These are phyloP conservation scores for Ceratocystis cubensis DNA, from an alignment of 2,329 filamentous ascomycete species.

Conservation along the genomic window DNA sequence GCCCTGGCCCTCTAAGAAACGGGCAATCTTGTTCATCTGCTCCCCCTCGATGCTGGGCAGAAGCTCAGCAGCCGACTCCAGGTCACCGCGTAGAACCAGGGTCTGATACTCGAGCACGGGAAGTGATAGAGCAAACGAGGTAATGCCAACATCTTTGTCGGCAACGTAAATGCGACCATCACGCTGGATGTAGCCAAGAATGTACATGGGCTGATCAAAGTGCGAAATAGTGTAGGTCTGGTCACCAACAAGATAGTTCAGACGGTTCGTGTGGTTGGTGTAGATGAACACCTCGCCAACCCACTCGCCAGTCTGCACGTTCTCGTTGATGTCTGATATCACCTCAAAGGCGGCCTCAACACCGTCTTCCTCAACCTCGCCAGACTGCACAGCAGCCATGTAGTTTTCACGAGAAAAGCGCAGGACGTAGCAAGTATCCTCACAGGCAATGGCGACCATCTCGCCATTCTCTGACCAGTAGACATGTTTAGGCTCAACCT, in stretches of 20 bases:
- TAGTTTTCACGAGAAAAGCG: slow-evolving; percentile 86
- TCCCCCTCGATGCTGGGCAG: slow-evolving; percentile 75
- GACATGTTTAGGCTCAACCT: slow-evolving; percentile 61
- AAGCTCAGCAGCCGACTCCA: slow-evolving; percentile 80
- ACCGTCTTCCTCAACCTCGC: slow-evolving; percentile 75
- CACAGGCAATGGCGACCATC: slow-evolving; percentile 80
- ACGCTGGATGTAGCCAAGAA: slow-evolving; percentile 86
- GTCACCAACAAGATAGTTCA: slow-evolving; percentile 96
- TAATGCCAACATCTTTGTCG: slow-evolving; percentile 88
- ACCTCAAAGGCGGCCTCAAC: slow-evolving; percentile 95
- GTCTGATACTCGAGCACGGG: slow-evolving; percentile 96
- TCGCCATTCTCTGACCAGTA: slow-evolving; percentile 98
- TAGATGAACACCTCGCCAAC: slow-evolving; percentile 98
- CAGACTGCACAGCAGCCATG: slow-evolving; percentile 66
- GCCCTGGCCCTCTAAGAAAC: slow-evolving; percentile 92
- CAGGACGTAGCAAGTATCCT: slow-evolving; percentile 89
- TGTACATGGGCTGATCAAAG: slow-evolving; percentile 90
- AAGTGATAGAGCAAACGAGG: slow-evolving; percentile 81
- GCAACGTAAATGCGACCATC: slow-evolving; percentile 91
- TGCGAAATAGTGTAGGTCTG: slow-evolving; percentile 96
- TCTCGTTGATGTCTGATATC: slow-evolving; percentile 88
- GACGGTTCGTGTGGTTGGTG: slow-evolving; percentile 88
- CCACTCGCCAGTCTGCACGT: slow-evolving; percentile 89
- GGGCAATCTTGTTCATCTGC: slow-evolving; percentile 94
- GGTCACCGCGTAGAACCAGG: slow-evolving; percentile 80